Base-by-base conservation (phyloP, 2,329 filamentous ascomycete genomes). In the Bipolaris sorokiniana region DNA sequence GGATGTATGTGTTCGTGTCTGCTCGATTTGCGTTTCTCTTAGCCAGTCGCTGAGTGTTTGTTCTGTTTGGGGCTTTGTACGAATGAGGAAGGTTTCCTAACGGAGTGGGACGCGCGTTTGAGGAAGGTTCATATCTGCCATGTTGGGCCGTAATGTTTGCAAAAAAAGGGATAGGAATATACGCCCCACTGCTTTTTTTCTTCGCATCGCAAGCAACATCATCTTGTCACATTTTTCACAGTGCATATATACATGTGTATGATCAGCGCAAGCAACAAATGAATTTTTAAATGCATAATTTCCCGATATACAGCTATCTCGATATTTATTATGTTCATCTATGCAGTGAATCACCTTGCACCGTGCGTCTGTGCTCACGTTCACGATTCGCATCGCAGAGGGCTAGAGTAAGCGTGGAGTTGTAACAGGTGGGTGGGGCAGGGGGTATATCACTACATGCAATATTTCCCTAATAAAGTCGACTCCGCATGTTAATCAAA, bases 401-500 rank as follows among this genome's bases (percentile, higher is more conserved):
- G 5, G 13, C 26, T 28, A 28, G 26, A 28, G 26, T 28, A 28
- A 28, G 34, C 5, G 34, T 16, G 15, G 34, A n/a, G 34, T 18
- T 34, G 33, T 34, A 13, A n/a, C 15, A n/a, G 11, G 13, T n/a
- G 33, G 6, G 33, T 34, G 33, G 15, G 15, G 33, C 15, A 13
- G 4, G 34, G 34, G 52, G 49, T 48, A 41, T 48, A 53, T 54
- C 56, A 52, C 48, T 47, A 44, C 34, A 64, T 72, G 69, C 65
- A 63, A 58, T 62, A 58, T 56, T 49, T 62, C 65, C 71, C 61
- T 58, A 63, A 72, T 65, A 18, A 53, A 67, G 70, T 42, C 33
- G 66, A 65, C 51, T 66, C 66, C 66, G 69, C 70, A 41, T 41
- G 62, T 72, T 68, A 71, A 72, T 28, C 26, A 28, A 28, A 28